Percentiles rank a stretch among this genome's conserved stretches.
Conservation (phyloP, 2,329 filamentous ascomycete genomes). For the Endoconidiophora polonica region DNA sequence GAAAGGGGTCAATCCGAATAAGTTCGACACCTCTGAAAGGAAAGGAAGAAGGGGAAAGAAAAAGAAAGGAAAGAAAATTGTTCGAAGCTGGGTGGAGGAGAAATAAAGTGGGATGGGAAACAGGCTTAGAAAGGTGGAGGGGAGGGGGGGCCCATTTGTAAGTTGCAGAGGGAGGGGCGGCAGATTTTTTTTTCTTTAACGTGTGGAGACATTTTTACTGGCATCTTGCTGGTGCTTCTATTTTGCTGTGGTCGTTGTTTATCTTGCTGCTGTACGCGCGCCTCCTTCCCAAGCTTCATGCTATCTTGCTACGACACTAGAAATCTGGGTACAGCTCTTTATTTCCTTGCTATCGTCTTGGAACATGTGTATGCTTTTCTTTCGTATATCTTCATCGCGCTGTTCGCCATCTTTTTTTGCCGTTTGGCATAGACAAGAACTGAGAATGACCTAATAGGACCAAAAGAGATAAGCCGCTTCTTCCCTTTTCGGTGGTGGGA, state of each 20-base stretch:
- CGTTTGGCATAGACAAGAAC: too few species aligned
- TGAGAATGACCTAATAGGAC: too few species aligned
- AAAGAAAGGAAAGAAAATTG: conserved; percentile 7
- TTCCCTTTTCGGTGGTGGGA: too few species aligned
- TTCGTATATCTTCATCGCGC: too few species aligned
- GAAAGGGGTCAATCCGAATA: conserved; percentile 12
- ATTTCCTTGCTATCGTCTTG: too few species aligned
- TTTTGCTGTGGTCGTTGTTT: neutral
- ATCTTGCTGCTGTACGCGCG: too few species aligned
- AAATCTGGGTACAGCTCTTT: too few species aligned
- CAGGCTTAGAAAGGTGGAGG: neutral
- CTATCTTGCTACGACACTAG: too few species aligned
- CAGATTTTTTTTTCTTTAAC: conserved; percentile 8
- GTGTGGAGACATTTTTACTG: neutral
- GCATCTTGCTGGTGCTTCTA: neutral
- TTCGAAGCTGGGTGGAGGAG: neutral
- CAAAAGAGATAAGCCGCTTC: too few species aligned
- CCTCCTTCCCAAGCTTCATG: too few species aligned
- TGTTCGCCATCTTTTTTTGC: too few species aligned
- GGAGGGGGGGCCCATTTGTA: conserved; percentile 11
- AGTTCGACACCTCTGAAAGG: conserved; percentile 12
- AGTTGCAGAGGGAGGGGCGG: conserved; percentile 8
- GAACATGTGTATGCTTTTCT: too few species aligned
- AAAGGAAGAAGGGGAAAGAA: conserved; percentile 8
- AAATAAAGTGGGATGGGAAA: conserved; percentile 7